These are phyloP conservation scores for Litchi chinensis DNA, from an alignment of 345 rosid genomes.

Conservation along the genomic window DNA sequence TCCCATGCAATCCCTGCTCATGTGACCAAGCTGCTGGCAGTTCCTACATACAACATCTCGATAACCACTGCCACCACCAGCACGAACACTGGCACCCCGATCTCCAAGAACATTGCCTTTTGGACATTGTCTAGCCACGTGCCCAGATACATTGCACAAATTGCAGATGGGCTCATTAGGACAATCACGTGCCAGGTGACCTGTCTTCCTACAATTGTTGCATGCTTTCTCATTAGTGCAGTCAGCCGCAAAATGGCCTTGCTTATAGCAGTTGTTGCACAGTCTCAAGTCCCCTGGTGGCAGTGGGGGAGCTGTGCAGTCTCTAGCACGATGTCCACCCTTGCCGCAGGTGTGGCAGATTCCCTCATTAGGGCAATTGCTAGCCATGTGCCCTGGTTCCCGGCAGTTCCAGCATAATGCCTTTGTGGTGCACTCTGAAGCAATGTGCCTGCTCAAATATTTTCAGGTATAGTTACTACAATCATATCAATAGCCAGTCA, in stretches of 20 bases:
- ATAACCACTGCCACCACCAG: conserved; percentile 40
- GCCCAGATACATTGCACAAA: conserved; percentile 77
- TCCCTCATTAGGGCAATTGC: conserved; percentile 85
- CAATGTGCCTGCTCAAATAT: conserved; percentile 72
- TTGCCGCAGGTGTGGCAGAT: conserved; percentile 98
- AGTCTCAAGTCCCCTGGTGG: conserved; percentile 79
- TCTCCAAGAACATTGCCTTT: conserved; percentile 56
- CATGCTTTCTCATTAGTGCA: conserved; percentile 97
- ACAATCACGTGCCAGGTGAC: conserved; percentile 93
- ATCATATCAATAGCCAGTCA: neutral
- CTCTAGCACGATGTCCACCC: conserved; percentile 90
- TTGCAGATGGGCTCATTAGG: conserved; percentile 81
- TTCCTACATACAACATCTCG: conserved; percentile 74
- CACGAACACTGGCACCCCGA: conserved; percentile 34
- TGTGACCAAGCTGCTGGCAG: conserved; percentile 80
- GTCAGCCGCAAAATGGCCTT: conserved; percentile 84
- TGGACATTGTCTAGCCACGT: conserved; percentile 84
- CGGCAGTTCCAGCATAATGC: conserved; percentile 93
- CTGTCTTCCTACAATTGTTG: conserved; percentile 92
- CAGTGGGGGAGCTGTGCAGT: conserved; percentile 68
- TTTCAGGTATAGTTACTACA: conserved; percentile 10
- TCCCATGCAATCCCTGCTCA: conserved; percentile 80
- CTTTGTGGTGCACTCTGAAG: conserved; percentile 90
- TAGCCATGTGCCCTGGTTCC: conserved; percentile 90
- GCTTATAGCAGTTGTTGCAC: conserved; percentile 96